Conservation (phyloP, 345 rosid genomes). For the Trapa bicornis region DNA sequence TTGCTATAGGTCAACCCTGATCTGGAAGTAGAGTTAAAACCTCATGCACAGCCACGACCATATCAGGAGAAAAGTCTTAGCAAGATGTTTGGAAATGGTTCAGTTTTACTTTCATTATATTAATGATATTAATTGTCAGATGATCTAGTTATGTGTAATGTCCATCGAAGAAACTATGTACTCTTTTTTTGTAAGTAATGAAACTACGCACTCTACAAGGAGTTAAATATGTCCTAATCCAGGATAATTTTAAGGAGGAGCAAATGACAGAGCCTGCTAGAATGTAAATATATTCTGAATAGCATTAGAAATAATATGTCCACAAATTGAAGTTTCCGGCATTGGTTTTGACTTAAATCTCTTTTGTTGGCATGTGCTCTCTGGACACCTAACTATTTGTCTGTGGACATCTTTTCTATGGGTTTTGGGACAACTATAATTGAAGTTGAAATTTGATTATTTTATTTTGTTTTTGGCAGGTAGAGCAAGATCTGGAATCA, state of each 20-base stretch:
- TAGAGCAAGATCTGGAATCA: conserved; percentile 95
- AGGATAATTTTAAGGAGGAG: not conserved
- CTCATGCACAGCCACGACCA: conserved; percentile 91
- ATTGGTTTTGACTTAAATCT: not conserved
- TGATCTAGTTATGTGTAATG: no score
- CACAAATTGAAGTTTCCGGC: not conserved
- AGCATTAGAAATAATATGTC: not conserved
- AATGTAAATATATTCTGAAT: not conserved
- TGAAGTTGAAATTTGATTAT: not conserved
- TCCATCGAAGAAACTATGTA: no score
- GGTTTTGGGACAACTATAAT: not conserved
- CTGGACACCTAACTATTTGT: not conserved
- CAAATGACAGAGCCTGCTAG: not conserved
- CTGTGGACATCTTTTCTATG: not conserved
- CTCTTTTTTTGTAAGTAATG: no score
- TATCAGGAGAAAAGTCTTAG: conserved; percentile 96
- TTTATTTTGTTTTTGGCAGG: conserved; percentile 30
- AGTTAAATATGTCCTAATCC: not conserved
- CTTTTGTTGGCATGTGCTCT: not conserved
- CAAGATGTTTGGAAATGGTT: conserved; percentile 99
- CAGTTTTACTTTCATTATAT: not conserved
- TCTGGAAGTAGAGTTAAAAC: conserved; percentile 80
- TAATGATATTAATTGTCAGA: no score
- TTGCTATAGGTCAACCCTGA: conserved; percentile 78
- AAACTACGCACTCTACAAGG: no score